Conservation (phyloP, 176 grass and related monocot genomes). For the maize (Zea mays) region DNA sequence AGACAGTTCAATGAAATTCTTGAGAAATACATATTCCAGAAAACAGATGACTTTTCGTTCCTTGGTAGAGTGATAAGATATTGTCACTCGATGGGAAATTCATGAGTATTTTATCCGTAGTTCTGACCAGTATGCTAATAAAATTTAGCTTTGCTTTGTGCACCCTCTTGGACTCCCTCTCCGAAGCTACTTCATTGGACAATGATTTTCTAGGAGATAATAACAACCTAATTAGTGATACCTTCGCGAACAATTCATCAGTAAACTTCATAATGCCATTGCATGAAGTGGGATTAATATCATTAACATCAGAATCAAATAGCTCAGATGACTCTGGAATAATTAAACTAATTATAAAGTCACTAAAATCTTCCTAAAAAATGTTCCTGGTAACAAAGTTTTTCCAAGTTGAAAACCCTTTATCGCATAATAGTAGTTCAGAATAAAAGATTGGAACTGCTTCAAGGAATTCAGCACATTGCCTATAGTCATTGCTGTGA, state of each 20-base stretch:
- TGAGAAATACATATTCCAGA: constrained; percentile 83
- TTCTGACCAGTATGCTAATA: constrained; percentile 65
- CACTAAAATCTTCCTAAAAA: constrained; percentile 60
- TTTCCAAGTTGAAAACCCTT: constrained; percentile 75
- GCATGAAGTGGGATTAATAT: constrained; percentile 44
- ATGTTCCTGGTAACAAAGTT: constrained; percentile 50
- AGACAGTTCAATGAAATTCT: constrained; percentile 72
- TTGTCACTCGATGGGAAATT: too few relatives aligned
- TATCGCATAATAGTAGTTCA: constrained; percentile 50
- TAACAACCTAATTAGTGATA: too few relatives aligned
- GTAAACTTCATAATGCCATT: constrained; percentile 55
- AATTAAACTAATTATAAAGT: constrained; percentile 69
- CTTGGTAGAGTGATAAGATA: constrained; percentile 34
- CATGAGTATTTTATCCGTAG: too few relatives aligned
- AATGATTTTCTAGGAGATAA: too few relatives aligned
- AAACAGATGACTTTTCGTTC: constrained; percentile 30
- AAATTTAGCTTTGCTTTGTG: constrained; percentile 70
- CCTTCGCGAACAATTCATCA: constrained; percentile 72
- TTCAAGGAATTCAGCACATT: constrained; percentile 45
- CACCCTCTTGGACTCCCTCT: constrained; percentile 69
- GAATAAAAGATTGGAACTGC: constrained; percentile 59
- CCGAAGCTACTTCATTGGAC: too few relatives aligned
- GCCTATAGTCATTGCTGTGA: constrained; percentile 39
- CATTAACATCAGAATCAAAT: constrained; percentile 54
- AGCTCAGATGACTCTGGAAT: constrained; percentile 62